Conservation (phyloP, 1,284 basidiomycete genomes). For the Melampsora larici-populina region DNA sequence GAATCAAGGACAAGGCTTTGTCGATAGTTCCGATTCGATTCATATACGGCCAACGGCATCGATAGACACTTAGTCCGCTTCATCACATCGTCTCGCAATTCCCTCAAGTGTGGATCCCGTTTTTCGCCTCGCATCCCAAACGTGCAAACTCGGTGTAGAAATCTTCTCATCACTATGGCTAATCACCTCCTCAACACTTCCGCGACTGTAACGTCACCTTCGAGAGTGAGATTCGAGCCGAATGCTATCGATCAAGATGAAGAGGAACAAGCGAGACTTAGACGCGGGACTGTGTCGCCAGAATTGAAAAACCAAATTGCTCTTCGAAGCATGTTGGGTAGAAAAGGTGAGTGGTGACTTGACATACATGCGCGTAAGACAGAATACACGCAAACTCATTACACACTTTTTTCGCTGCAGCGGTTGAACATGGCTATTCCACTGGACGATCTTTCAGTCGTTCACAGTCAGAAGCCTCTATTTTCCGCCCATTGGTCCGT, state of each 20-base stretch:
- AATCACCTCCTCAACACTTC: too few species aligned
- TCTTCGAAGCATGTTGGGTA: conserved; percentile 34
- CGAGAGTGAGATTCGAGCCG: conserved; percentile 24
- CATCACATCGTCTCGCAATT: too few species aligned
- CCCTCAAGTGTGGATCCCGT: too few species aligned
- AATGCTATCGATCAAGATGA: conserved; percentile 6
- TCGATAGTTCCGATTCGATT: too few species aligned
- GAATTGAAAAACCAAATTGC: conserved; percentile 39
- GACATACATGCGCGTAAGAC: too few species aligned
- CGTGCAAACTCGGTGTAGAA: too few species aligned
- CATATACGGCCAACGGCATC: too few species aligned
- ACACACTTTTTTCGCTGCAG: neutral
- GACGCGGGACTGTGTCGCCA: conserved; percentile 30
- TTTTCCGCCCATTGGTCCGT: conserved; percentile 20
- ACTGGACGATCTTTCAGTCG: conserved; percentile 31
- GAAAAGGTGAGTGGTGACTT: conserved; percentile 17
- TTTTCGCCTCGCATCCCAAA: too few species aligned
- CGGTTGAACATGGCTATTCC: conserved; percentile 37
- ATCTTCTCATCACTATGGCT: too few species aligned
- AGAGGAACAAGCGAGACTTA: conserved; percentile 22
- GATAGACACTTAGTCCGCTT: too few species aligned
- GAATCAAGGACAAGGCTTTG: too few species aligned
- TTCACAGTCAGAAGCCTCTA: conserved; percentile 37
- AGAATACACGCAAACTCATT: neutral
- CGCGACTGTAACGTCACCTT: neutral